Percentiles rank a stretch among this genome's conserved stretches.
Conservation (phyloP, 2,329 filamentous ascomycete genomes). For the Eurotiales sp. region DNA sequence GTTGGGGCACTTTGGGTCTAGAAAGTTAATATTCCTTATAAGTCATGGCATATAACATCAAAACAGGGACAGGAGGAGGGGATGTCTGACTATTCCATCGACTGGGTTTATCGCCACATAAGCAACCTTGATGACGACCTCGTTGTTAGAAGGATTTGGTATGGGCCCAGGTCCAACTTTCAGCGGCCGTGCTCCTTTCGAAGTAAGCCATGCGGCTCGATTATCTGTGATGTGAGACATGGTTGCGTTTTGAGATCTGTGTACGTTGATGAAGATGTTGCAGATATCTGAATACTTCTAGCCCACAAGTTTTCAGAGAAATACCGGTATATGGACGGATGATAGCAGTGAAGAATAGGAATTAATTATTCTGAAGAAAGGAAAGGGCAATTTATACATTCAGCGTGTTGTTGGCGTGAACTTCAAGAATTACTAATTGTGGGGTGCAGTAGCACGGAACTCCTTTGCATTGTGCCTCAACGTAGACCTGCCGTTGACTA, state of each 20-base stretch:
- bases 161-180: slow-evolving; percentile 10
- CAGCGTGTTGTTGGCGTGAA: background rate
- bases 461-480: background rate
- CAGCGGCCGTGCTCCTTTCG: slow-evolving; percentile 5
- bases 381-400: too few species aligned
- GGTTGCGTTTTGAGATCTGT: background rate
- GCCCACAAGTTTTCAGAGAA: too few species aligned
- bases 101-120: slow-evolving; percentile 16
- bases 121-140: slow-evolving; percentile 15
- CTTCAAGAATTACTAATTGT: background rate
- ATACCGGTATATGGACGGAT: too few species aligned
- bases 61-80: too few species aligned
- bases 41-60: too few species aligned
- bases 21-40: background rate
- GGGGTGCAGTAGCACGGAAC: background rate
- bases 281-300: background rate
- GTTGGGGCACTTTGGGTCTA: background rate
- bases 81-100: slow-evolving; percentile 10
- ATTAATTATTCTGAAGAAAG: too few species aligned
- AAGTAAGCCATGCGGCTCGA: slow-evolving; percentile 14
- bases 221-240: slow-evolving; percentile 8
- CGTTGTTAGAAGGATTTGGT: slow-evolving; percentile 9
- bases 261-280: background rate
- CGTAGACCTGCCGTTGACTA: too few species aligned
- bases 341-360: too few species aligned